Percentiles rank a stretch among this genome's conserved stretches.
phyloP scores from a whole-genome alignment of 352 stramenopile genomes.

The Pythium dissotocum region DNA sequence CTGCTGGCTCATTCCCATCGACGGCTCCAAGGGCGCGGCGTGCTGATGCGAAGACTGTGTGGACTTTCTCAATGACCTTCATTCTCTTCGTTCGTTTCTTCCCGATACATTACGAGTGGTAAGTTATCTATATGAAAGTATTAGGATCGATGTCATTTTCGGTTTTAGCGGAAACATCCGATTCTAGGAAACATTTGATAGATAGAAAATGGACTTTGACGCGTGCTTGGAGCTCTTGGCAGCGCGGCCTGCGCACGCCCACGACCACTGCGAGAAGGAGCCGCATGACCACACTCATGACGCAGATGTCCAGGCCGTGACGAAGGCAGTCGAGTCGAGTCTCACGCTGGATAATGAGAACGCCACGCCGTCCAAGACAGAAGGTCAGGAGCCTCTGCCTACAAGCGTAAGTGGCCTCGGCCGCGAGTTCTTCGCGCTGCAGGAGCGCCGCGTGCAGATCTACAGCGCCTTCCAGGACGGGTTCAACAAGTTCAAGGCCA shows the following conservation, averaged over 20 bases:
- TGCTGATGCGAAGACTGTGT: constrained; percentile 19
- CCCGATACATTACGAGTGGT: neutral
- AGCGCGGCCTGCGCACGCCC: constrained; percentile 51
- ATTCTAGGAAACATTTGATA: neutral
- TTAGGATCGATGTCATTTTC: neutral
- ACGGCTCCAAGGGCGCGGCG: constrained; percentile 47
- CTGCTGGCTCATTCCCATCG: constrained; percentile 71
- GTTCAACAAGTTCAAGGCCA: constrained; percentile 70
- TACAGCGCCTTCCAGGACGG: constrained; percentile 70
- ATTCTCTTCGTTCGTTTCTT: neutral
- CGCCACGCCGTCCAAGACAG: neutral
- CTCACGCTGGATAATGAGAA: constrained; percentile 8
- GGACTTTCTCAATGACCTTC: constrained; percentile 1
- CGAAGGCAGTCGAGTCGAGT: constrained; percentile 17
- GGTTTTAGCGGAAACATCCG: constrained; percentile 9
- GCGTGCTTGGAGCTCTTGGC: constrained; percentile 66
- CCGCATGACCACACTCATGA: constrained; percentile 14
- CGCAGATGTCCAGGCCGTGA: constrained; percentile 19
- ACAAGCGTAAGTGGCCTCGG: constrained; percentile 30
- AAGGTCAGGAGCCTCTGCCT: neutral
- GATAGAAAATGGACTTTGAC: constrained; percentile 62
- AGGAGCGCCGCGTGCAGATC: constrained; percentile 69
- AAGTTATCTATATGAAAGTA: neutral
- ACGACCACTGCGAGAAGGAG: constrained; percentile 57
- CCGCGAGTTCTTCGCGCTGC: constrained; percentile 48